phyloP scores from a whole-genome alignment of 2,329 filamentous ascomycete genomes.

The Diplodia scrobiculata region DNA sequence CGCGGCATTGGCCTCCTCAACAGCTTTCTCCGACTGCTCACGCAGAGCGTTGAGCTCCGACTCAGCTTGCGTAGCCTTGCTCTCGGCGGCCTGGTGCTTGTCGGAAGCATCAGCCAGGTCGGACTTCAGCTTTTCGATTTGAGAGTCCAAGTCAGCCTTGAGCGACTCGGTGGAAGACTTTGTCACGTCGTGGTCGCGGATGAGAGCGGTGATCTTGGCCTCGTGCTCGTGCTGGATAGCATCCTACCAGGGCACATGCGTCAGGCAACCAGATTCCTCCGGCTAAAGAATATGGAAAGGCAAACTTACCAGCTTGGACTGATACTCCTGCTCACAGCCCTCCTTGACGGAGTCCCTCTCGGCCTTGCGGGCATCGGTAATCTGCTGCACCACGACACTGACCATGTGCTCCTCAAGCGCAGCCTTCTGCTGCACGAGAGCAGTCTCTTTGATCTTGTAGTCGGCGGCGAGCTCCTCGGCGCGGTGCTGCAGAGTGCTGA shows the following conservation, averaged over 20 bases:
- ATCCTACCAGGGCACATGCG: constrained; percentile 8
- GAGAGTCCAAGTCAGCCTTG: constrained; percentile 26
- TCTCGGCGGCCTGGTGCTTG: constrained; percentile 25
- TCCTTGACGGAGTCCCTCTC: constrained; percentile 43
- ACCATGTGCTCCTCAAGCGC: constrained; percentile 48
- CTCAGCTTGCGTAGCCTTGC: constrained; percentile 10
- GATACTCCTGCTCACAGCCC: constrained; percentile 42
- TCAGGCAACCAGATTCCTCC: neutral
- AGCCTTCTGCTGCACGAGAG: constrained; percentile 41
- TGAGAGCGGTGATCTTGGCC: constrained; percentile 29
- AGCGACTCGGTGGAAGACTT: constrained; percentile 23
- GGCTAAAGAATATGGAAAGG: neutral
- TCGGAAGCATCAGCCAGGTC: constrained; percentile 19
- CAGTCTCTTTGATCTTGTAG: constrained; percentile 32
- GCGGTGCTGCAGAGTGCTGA: constrained; percentile 39
- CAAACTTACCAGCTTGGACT: constrained; percentile 36
- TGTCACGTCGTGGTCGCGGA: constrained; percentile 28
- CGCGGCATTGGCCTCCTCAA: constrained; percentile 22
- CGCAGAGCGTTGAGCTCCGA: constrained; percentile 14
- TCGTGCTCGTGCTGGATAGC: constrained; percentile 29
- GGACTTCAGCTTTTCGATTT: constrained; percentile 29
- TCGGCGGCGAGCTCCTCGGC: constrained; percentile 33
- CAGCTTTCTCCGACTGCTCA: constrained; percentile 17
- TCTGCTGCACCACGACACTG: constrained; percentile 46
- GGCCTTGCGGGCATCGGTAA: constrained; percentile 45